Evolutionary conservation across 2,329 filamentous ascomycete species (phyloP).

Genomic region (Colletotrichum eremochloae): DNA sequence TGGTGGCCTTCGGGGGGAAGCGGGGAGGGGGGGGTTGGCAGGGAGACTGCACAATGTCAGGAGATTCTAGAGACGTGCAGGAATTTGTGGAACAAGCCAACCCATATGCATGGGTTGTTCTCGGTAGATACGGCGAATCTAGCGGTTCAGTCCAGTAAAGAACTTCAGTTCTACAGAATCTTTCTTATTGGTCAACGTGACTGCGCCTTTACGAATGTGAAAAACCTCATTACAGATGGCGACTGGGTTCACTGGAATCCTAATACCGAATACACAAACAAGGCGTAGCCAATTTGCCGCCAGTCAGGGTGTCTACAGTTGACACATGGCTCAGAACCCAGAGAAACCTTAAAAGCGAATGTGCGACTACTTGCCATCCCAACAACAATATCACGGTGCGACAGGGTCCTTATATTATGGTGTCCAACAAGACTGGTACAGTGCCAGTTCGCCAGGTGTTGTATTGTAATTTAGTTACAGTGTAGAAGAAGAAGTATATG

Average conservation of each 20-base stretch:
- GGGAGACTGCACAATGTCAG: not conserved
- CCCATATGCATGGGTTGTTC: not conserved
- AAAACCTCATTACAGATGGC: not conserved
- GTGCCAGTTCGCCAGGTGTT: not conserved
- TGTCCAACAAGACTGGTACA: not conserved
- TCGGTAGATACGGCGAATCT: conserved; percentile 6
- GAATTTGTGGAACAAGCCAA: not conserved
- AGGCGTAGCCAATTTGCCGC: not conserved
- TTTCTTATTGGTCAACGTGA: not conserved
- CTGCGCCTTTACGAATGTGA: not conserved
- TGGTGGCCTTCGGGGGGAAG: no score
- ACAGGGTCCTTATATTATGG: not conserved
- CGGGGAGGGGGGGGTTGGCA: no score
- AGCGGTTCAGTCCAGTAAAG: not conserved
- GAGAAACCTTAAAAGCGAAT: not conserved
- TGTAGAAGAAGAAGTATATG: not conserved
- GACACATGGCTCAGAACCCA: not conserved
- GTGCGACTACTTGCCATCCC: not conserved
- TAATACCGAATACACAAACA: no score
- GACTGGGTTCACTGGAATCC: not conserved
- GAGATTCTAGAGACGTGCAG: not conserved
- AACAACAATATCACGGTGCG: not conserved
- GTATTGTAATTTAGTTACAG: not conserved
- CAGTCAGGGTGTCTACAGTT: not conserved
- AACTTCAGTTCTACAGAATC: not conserved